phyloP scores from a whole-genome alignment of 2,329 filamentous ascomycete genomes.

The Sporothrix pseudoabietina region DNA sequence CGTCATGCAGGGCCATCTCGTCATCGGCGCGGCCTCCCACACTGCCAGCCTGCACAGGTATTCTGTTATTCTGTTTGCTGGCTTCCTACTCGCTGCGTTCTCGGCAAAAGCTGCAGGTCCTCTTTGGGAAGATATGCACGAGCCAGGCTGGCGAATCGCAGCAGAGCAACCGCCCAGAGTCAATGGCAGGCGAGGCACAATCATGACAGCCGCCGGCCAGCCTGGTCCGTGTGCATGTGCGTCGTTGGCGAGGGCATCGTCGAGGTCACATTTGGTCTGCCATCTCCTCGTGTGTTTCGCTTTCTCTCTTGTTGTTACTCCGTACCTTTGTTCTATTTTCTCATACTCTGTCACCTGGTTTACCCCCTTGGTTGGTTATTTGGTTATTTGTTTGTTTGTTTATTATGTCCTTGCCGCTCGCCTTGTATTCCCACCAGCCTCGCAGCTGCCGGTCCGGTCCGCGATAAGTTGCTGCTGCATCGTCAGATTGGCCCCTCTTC shows the following conservation, averaged over 20 bases:
- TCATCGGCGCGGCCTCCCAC: constrained; percentile 26
- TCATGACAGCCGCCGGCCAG: background rate
- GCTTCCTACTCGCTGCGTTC: constrained; percentile 21
- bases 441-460: constrained; percentile 23
- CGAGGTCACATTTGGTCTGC: background rate
- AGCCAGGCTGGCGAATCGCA: constrained; percentile 19
- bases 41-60: background rate
- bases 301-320: background rate
- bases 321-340: background rate
- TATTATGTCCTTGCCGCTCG: background rate
- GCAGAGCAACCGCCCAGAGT: background rate
- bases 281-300: background rate
- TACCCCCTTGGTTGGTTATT: too few species aligned
- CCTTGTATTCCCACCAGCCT: constrained; percentile 4
- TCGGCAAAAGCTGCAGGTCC: constrained; percentile 23
- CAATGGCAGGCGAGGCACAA: background rate
- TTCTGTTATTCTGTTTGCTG: background rate
- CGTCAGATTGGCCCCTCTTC: background rate
- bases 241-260: background rate
- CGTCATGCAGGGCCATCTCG: constrained; percentile 30
- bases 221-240: background rate
- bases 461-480: constrained; percentile 7
- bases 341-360: background rate
- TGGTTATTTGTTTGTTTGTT: background rate
- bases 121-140: constrained; percentile 13